Evolutionary conservation across 2,329 filamentous ascomycete species (phyloP).

Genomic region (Plenodomus tracheiphilus): DNA sequence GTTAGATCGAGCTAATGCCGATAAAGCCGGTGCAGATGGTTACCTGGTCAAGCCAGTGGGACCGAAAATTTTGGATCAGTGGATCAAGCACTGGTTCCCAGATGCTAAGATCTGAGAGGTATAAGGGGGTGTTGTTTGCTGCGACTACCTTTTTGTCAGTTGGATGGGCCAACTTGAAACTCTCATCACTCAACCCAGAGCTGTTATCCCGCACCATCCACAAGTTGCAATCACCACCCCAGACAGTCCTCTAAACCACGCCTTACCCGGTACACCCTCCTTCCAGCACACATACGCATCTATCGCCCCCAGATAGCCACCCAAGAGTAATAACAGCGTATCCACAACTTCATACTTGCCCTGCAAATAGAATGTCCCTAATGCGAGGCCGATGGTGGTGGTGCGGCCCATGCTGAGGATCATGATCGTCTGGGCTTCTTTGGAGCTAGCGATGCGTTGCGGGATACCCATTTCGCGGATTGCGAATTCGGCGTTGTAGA

Average conservation of each 20-base stretch:
- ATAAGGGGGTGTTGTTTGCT: no score
- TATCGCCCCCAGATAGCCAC: constrained; percentile 13
- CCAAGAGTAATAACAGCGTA: constrained; percentile 10
- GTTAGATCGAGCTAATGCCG: constrained; percentile 25
- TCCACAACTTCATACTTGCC: constrained; percentile 25
- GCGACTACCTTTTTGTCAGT: no score
- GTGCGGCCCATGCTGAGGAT: constrained; percentile 18
- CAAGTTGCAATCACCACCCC: constrained; percentile 22
- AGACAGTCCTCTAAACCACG: constrained; percentile 15
- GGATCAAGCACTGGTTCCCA: constrained; percentile 25
- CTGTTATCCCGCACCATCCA: constrained; percentile 24
- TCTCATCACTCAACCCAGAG: not conserved
- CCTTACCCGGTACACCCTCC: constrained; percentile 23
- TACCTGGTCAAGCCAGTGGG: constrained; percentile 41
- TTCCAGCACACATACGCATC: constrained; percentile 25
- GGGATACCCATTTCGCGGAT: constrained; percentile 43
- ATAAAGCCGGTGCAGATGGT: constrained; percentile 33
- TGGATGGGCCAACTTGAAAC: no score
- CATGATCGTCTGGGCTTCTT: constrained; percentile 37
- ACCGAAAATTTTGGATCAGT: constrained; percentile 30
- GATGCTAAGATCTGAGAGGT: no score
- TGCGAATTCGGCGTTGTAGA: constrained; percentile 36
- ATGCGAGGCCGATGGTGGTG: constrained; percentile 7
- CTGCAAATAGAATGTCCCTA: constrained; percentile 22
- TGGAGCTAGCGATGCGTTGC: constrained; percentile 32